These are phyloP conservation scores for Xylariaceae sp. DNA, from an alignment of 2,329 filamentous ascomycete species.

Conservation along the genomic window DNA sequence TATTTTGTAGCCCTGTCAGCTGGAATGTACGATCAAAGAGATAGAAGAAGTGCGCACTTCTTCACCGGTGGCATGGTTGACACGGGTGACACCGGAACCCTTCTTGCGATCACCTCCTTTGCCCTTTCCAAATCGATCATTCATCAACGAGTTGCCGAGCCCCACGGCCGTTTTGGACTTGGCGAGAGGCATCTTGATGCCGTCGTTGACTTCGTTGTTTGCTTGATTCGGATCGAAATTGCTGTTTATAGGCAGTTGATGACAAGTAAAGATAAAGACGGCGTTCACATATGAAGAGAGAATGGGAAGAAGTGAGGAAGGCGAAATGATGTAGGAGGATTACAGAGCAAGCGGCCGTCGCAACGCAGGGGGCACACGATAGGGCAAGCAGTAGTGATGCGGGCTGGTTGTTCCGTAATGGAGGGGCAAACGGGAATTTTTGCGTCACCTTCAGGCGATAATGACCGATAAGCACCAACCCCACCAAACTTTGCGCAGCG, in stretches of 20 bases:
- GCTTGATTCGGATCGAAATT: too few species aligned
- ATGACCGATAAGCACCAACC: constrained; percentile 27
- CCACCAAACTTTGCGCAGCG: constrained; percentile 27
- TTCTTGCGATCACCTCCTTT: constrained; percentile 82
- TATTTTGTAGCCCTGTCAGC: constrained; percentile 26
- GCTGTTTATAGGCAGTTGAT: too few species aligned
- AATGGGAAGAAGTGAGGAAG: too few species aligned
- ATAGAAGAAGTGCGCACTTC: constrained; percentile 43
- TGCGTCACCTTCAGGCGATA: constrained; percentile 24
- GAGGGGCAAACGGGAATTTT: constrained; percentile 15
- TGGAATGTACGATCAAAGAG: not conserved
- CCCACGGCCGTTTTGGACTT: constrained; percentile 96
- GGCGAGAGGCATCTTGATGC: constrained; percentile 55
- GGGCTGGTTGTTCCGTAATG: constrained; percentile 28
- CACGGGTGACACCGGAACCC: constrained; percentile 54
- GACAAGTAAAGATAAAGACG: too few species aligned
- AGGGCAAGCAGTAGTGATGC: too few species aligned
- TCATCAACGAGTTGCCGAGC: constrained; percentile 97
- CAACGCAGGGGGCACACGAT: too few species aligned
- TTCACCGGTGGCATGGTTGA: constrained; percentile 76
- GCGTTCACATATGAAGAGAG: too few species aligned
- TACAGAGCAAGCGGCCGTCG: too few species aligned
- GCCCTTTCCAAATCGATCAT: constrained; percentile 93
- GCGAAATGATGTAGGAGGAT: too few species aligned
- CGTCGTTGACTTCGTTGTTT: too few species aligned